phyloP scores from a whole-genome alignment of 2,329 filamentous ascomycete genomes.

The Periconia macrospinosa region DNA sequence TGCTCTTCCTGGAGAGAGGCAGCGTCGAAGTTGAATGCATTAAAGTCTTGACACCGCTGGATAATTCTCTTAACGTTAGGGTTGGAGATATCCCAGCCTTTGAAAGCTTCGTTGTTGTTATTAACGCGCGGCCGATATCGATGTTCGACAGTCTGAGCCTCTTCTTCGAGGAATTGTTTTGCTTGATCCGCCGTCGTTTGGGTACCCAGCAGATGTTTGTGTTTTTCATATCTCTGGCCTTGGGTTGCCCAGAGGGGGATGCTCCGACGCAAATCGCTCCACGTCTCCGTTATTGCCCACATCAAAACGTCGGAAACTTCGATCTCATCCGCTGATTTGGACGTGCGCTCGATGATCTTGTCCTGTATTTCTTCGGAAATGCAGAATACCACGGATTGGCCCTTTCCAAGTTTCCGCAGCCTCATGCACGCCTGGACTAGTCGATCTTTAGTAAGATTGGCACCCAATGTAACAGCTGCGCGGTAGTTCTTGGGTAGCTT shows the following conservation, averaged over 20 bases:
- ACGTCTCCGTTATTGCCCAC: conserved; percentile 64
- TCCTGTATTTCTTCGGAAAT: conserved; percentile 61
- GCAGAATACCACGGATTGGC: conserved; percentile 67
- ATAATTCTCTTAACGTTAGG: conserved; percentile 23
- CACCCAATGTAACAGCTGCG: conserved; percentile 69
- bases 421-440: conserved; percentile 69
- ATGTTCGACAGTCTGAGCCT: conserved; percentile 55
- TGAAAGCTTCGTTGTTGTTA: background rate
- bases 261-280: conserved; percentile 50
- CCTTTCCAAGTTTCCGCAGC: conserved; percentile 68
- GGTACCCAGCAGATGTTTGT: conserved; percentile 41
- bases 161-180: conserved; percentile 56
- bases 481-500: conserved; percentile 60
- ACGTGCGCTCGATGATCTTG: conserved; percentile 49
- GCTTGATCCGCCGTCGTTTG: conserved; percentile 34
- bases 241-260: conserved; percentile 65
- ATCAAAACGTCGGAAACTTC: conserved; percentile 58
- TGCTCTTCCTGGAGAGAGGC: conserved; percentile 64
- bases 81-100: conserved; percentile 16
- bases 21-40: conserved; percentile 31
- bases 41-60: conserved; percentile 23
- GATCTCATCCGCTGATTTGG: conserved; percentile 33
- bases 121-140: conserved; percentile 52
- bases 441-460: conserved; percentile 67
- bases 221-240: conserved; percentile 54